Base-by-base conservation (phyloP, 768 basidiomycete genomes). In the Gymnopilus junonius region DNA sequence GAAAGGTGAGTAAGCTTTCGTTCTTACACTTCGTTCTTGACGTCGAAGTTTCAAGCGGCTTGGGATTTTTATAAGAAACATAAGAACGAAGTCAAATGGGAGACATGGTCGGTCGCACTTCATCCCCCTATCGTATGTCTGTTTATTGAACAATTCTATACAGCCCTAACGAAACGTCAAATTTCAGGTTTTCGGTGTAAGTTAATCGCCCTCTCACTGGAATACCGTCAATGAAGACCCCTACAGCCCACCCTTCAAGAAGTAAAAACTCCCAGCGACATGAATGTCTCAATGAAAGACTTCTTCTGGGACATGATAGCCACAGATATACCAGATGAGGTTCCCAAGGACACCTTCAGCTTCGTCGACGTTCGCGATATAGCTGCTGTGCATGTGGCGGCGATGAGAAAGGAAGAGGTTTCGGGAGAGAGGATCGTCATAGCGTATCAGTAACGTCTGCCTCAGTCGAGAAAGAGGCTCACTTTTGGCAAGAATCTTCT, bases 371-470 rank as follows among this genome's bases (percentile, higher is more conserved):
- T 85, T 2, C 77, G 81, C n/a, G 84, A 87, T 67, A 69, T 85
- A 31, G 87, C 83, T 0, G 72, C 76, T 14, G 87, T 83, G 0
- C 88, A 90, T 67, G 77, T 80, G 1, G 71, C 73, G 4, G 84
- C 86, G 4, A 73, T 90, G 11, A 76, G 79, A 55, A 80, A 74
- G 23, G 74, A 76, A 4, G 79, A 79, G 8, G 87, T 86, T 0
- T 79, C 80, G 4, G 85, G 84, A 1, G 76, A 88, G 53, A 75
- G 88, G 42, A 81, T 88, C 67, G 80, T 89, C 66, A 63, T 84
- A 31, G 29, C 45, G 27, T 48, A 7, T 37, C 14, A n/a, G n/a
- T n/a, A n/a, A 37, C 35, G 8, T n/a, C 3, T 2, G n/a, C 2
- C 21, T 42, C 17, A 2, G 17, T 15, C 1, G 15, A 2, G 7